phyloP scores from a whole-genome alignment of 2,329 filamentous ascomycete species.

The Sarocladiaceae sp. region DNA sequence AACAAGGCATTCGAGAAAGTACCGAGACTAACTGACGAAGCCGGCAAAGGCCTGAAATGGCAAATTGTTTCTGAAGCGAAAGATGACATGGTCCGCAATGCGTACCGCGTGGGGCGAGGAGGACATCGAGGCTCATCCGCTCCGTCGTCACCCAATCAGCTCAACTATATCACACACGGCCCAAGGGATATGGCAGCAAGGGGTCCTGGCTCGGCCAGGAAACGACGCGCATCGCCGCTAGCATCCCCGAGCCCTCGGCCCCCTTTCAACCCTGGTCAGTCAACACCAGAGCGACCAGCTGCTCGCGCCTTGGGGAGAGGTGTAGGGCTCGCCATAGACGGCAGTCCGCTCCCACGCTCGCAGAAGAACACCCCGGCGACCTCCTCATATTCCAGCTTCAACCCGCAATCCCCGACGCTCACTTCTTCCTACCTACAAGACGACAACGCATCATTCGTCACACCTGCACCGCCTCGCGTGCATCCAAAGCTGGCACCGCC shows the following conservation, averaged over 20 bases:
- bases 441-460: slow-evolving; percentile 57
- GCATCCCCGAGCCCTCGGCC: slow-evolving; percentile 48
- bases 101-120: slow-evolving; percentile 53
- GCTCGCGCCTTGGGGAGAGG: slow-evolving; percentile 31
- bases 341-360: slow-evolving; percentile 55
- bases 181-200: slow-evolving; percentile 48
- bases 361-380: slow-evolving; percentile 40
- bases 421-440: slow-evolving; percentile 58
- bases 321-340: slow-evolving; percentile 43
- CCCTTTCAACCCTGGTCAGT: slow-evolving; percentile 46
- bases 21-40: slow-evolving; percentile 85
- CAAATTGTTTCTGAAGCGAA: slow-evolving; percentile 78
- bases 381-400: slow-evolving; percentile 38
- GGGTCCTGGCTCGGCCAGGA: slow-evolving; percentile 47
- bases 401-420: slow-evolving; percentile 53
- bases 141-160: slow-evolving; percentile 59
- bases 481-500: slow-evolving; percentile 71
- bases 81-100: slow-evolving; percentile 80
- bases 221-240: slow-evolving; percentile 48
- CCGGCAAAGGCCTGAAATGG: slow-evolving; percentile 99
- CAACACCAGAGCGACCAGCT: slow-evolving; percentile 50
- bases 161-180: slow-evolving; percentile 55
- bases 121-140: slow-evolving; percentile 63
- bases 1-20: slow-evolving; percentile 95
- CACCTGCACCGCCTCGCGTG: slow-evolving; percentile 66